Evolutionary conservation across 1,139 yeast species (phyloP).

Genomic region (Yamadazyma diddensiae): DNA sequence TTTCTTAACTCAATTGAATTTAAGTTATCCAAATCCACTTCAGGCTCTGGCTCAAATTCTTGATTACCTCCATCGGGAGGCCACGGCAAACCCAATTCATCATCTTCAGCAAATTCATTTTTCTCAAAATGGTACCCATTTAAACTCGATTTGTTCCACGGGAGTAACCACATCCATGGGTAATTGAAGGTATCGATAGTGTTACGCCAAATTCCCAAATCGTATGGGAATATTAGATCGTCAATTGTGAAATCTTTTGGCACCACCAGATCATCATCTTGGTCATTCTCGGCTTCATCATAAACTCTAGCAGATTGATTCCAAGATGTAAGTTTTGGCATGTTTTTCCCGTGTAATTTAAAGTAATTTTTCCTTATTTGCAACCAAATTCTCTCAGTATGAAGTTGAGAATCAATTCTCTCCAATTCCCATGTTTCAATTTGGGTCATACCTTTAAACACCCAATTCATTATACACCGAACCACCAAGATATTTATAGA

Average conservation of each 20-base stretch:
- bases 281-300: slow-evolving; percentile 10
- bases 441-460: slow-evolving; percentile 76
- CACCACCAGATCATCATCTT: slow-evolving; percentile 11
- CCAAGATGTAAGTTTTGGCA: slow-evolving; percentile 54
- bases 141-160: slow-evolving; percentile 55
- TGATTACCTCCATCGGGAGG: slow-evolving; percentile 80
- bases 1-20: slow-evolving; percentile 15
- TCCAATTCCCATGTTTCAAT: slow-evolving; percentile 94
- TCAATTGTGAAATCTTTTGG: slow-evolving; percentile 47
- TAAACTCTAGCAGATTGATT: slow-evolving; percentile 20
- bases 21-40: slow-evolving; percentile 19
- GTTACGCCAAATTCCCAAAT: slow-evolving; percentile 61
- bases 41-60: slow-evolving; percentile 22
- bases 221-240: slow-evolving; percentile 78
- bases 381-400: slow-evolving; percentile 50
- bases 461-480: slow-evolving; percentile 57
- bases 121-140: slow-evolving; percentile 50
- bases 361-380: slow-evolving; percentile 47
- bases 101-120: slow-evolving; percentile 54
- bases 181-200: slow-evolving; percentile 50
- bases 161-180: slow-evolving; percentile 63
- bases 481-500: slow-evolving; percentile 57
- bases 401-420: slow-evolving; percentile 65
- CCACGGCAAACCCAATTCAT: slow-evolving; percentile 72
- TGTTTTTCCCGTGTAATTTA: slow-evolving; percentile 36